Evolutionary conservation across 2,329 filamentous ascomycete species (phyloP), one percentile per base, ranked within the genome.

Genomic region (Aspergillus novoparasiticus): DNA sequence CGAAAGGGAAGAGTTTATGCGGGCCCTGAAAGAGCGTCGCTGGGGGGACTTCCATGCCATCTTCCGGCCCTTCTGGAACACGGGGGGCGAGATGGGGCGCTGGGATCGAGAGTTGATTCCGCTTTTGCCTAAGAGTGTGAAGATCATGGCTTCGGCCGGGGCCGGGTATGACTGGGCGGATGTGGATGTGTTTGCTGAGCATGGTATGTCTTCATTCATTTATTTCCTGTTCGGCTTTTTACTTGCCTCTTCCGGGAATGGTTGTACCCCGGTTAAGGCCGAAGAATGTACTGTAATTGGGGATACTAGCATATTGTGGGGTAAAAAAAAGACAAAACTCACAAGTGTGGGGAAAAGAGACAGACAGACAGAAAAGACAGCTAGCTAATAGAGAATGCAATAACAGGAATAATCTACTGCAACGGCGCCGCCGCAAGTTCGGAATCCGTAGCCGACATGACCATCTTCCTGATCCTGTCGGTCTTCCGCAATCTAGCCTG

Each of bases 391-490:
- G 2, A 9, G 14, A 10, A n/a, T 8, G 6, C 9, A 41, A 10
- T 41, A 3, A 51, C 16, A 75, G 73, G 72, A 12, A 69, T 75
- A 3, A 50, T 67, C 19, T 93, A 92, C 78, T 92, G 90, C 81
- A 92, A 93, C 77, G 85, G 87, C 3, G 89, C 89, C 1, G 83
- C 87, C 1, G 89, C 90, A 0, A 89, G 89, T 41, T 88, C 88
- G 8, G 90, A 93, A 71, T 87, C 89, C 5, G 90, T 92, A 1
- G 89, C 90, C 57, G 90, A 93, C 75, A 87, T 90, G 65, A 87
- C 89, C 21, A 81, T 91, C 46, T 88, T 87, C 71, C 84, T 90
- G 69, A 86, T 93, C 68, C 85, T 93, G 57, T 85, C 86, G 10
- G 87, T 86, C 16, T 93, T 92, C 79, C 87, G 90, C 58, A 83